Base-by-base conservation (phyloP, 2,329 filamentous ascomycete species). In the Colletotrichum sp. region DNA sequence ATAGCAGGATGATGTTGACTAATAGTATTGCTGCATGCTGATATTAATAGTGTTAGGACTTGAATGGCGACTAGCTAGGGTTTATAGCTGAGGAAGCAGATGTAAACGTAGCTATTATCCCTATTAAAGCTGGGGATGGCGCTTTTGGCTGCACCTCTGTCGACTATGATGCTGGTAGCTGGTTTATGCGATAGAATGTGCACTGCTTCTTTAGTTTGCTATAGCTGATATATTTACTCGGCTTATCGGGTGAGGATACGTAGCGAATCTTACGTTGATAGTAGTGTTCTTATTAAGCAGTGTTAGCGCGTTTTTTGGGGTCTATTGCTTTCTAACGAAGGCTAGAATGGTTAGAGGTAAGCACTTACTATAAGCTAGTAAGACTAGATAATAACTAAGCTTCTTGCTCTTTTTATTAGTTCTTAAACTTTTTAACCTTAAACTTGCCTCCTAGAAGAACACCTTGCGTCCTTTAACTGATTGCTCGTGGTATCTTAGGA, bases 201-300 rank as follows among this genome's bases (percentile, higher is more conserved):
- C n/a, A n/a, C n/a, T n/a, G n/a, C n/a, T n/a, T n/a, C n/a, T n/a
- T n/a, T n/a, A n/a, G n/a, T n/a, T n/a, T n/a, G n/a, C n/a, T n/a
- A n/a, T n/a, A n/a, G n/a, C n/a, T n/a, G n/a, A n/a, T n/a, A n/a
- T n/a, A n/a, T n/a, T n/a, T n/a, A n/a, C n/a, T n/a, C n/a, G n/a
- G n/a, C n/a, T n/a, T n/a, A n/a, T n/a, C n/a, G n/a, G n/a, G n/a
- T n/a, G 94, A 92, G 59, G 95, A 90, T 67, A 98, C 92, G 84
- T 97, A 98, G 85, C 96, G 91, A 77, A 98, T 98, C 86, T 98
- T 98, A 80, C 96, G 93, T 82, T 94, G 91, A 81, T 97, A 94
- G 83, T 96, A 98, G 83, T 98, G 95, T 72, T 94, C 96, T 98
- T 82, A 80, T 32, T 25, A 12, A 60, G 12, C 8, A n/a, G 27